Evolutionary conservation across 768 basidiomycete genomes (phyloP).

Genomic region (Macrocybe gigantea): DNA sequence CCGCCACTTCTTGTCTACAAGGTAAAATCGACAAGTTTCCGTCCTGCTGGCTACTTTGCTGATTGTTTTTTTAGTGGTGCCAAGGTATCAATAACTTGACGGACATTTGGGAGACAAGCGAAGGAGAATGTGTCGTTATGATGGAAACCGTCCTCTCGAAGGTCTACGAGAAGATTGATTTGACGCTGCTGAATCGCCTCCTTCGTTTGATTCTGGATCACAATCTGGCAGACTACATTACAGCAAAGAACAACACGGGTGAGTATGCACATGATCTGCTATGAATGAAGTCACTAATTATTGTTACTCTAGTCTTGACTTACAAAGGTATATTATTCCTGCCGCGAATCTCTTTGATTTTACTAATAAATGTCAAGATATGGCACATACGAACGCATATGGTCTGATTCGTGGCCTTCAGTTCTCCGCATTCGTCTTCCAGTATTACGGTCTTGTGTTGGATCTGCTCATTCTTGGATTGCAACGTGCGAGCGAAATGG

Average conservation of each 20-base stretch:
- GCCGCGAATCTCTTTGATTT: neutral
- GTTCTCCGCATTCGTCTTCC: constrained; percentile 99
- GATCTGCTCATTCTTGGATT: constrained; percentile 94
- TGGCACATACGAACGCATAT: constrained; percentile 97
- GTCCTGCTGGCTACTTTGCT: neutral
- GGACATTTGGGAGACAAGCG: constrained; percentile 97
- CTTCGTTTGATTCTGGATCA: constrained; percentile 96
- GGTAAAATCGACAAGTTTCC: constrained; percentile 17
- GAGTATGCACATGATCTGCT: constrained; percentile 7
- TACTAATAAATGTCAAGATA: constrained; percentile 37
- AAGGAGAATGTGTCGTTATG: constrained; percentile 96
- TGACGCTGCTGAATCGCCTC: constrained; percentile 92
- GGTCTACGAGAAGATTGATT: constrained; percentile 98
- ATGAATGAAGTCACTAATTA: neutral
- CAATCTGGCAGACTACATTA: constrained; percentile 98
- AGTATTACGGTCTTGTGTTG: constrained; percentile 94
- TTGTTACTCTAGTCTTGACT: constrained; percentile 50
- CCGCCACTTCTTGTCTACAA: constrained; percentile 97
- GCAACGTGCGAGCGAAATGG: constrained; percentile 99
- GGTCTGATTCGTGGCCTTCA: constrained; percentile 97
- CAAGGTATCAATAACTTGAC: constrained; percentile 99
- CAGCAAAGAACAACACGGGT: constrained; percentile 96
- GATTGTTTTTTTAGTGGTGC: constrained; percentile 58
- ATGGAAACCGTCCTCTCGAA: constrained; percentile 99
- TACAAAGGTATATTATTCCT: constrained; percentile 59